phyloP scores from a whole-genome alignment of 139 green algal species.

The Tetraselmis chui region DNA sequence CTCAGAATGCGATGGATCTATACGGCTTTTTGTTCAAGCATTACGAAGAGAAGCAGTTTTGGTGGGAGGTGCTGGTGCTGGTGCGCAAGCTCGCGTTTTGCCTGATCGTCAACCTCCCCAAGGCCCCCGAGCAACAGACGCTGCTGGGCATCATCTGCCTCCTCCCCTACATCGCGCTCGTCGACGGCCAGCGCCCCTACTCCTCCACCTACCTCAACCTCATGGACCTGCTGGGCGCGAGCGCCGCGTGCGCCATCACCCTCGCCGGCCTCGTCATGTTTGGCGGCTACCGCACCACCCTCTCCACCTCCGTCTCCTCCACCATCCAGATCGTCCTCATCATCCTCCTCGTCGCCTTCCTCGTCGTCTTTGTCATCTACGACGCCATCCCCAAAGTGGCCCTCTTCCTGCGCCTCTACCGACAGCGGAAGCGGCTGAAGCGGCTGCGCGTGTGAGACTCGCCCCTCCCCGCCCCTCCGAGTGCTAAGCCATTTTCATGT shows the following conservation, averaged over 20 bases:
- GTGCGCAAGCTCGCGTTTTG: neutral
- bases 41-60: neutral
- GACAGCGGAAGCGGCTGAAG: neutral
- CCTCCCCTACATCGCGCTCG: neutral
- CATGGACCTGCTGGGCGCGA: neutral
- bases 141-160: neutral
- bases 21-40: neutral
- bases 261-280: neutral
- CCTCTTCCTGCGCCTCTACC: neutral
- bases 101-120: neutral
- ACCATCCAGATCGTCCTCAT: neutral
- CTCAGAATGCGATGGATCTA: no score
- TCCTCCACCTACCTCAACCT: neutral
- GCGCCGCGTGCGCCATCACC: neutral
- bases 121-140: neutral
- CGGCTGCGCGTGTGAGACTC: neutral
- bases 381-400: neutral
- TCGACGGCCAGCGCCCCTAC: neutral
- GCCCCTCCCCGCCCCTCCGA: no score
- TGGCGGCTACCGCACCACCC: neutral
- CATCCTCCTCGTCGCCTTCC: neutral
- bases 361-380: neutral
- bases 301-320: neutral
- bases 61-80: neutral
- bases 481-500: no score